Evolutionary conservation across 306 rosid species (phyloP).

Genomic region (Coriaria nepalensis): DNA sequence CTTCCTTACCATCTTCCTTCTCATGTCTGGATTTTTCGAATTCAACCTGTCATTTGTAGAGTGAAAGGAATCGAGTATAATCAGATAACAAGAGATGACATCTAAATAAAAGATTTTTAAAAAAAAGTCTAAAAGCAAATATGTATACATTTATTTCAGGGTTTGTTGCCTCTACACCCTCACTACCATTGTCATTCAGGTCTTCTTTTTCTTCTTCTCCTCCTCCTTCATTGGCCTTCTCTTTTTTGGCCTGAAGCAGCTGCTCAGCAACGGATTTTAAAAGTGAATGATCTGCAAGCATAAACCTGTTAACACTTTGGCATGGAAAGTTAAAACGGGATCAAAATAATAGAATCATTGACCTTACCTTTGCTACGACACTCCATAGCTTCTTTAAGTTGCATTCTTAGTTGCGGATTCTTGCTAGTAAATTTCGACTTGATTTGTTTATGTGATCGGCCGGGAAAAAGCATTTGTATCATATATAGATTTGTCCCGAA

Average conservation of each 20-base stretch:
- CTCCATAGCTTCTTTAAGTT: conserved; percentile 38
- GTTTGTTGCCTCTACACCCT: conserved; percentile 27
- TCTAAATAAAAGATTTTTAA: conserved; percentile 8
- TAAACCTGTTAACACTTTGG: not conserved
- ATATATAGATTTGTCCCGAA: conserved; percentile 65
- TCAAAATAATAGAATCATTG: no score
- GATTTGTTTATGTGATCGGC: conserved; percentile 52
- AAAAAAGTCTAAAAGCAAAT: conserved; percentile 7
- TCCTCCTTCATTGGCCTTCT: conserved; percentile 14
- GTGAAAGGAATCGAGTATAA: not conserved
- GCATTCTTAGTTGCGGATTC: conserved; percentile 50
- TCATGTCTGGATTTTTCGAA: conserved; percentile 20
- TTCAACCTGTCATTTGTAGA: conserved; percentile 30
- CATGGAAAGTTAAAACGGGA: not conserved
- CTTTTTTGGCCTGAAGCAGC: conserved; percentile 44
- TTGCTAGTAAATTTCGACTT: conserved; percentile 70
- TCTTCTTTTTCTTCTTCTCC: conserved; percentile 13
- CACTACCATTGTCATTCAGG: conserved; percentile 22
- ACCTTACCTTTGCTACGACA: conserved; percentile 41
- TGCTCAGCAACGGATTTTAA: conserved; percentile 39
- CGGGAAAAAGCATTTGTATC: conserved; percentile 65
- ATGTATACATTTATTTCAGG: conserved; percentile 38
- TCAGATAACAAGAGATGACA: not conserved
- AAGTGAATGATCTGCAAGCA: conserved; percentile 42
- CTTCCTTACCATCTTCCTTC: conserved; percentile 11